Conservation (phyloP, 192 early-diverging fungal species). For the Umbelopsis sp. region DNA sequence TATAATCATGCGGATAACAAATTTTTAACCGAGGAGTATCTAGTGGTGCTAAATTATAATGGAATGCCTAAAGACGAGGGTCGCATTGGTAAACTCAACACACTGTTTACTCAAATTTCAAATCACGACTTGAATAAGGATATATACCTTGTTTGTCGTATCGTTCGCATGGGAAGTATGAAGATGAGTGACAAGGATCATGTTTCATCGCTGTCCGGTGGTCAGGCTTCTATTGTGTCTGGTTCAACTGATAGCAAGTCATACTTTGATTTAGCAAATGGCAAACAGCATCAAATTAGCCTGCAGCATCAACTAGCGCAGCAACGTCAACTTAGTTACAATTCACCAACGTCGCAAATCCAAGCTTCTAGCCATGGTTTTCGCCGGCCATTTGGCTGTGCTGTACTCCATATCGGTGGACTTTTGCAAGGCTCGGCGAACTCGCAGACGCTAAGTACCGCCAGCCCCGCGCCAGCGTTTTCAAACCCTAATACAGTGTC, state of each 20-base stretch:
- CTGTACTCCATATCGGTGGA: conserved; percentile 52
- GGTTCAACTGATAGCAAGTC: neutral
- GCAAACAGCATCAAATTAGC: conserved; percentile 15
- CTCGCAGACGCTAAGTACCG: neutral
- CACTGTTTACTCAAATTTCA: conserved; percentile 62
- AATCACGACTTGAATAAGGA: conserved; percentile 52
- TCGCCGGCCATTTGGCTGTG: conserved; percentile 67
- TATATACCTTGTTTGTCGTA: conserved; percentile 61
- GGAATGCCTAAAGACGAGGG: conserved; percentile 54
- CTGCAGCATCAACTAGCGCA: conserved; percentile 21
- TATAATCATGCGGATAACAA: conserved; percentile 50
- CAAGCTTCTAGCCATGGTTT: conserved; percentile 28
- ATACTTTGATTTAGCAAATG: conserved; percentile 8
- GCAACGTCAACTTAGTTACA: conserved; percentile 15
- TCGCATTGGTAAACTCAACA: conserved; percentile 49
- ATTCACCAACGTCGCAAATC: neutral
- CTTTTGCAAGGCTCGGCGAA: conserved; percentile 36
- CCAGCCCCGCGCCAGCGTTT: neutral
- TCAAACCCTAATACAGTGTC: no score
- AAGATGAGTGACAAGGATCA: conserved; percentile 55
- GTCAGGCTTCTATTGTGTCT: conserved; percentile 28
- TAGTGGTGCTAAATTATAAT: conserved; percentile 55
- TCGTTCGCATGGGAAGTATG: conserved; percentile 68
- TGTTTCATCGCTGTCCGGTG: neutral
- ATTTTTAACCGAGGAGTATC: conserved; percentile 64